Base-by-base conservation (phyloP, 768 basidiomycete genomes). In the Boletus sensibilis region DNA sequence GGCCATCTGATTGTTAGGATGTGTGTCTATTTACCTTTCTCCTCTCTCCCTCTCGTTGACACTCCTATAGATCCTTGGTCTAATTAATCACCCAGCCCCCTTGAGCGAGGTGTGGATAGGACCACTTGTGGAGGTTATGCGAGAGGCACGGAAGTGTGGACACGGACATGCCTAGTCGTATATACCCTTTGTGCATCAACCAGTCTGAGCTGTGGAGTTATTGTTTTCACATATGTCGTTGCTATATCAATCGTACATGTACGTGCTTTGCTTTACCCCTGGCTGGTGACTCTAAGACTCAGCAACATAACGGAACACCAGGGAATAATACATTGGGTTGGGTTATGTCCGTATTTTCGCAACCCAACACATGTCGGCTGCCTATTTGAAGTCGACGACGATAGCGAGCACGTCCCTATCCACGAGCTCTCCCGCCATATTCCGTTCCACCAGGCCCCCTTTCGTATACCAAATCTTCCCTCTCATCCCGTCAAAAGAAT, bases 381-480 rank as follows among this genome's bases (percentile, higher is more conserved):
- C 3, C 35, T 53, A 68, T 33, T 50, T 45, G 23, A 67, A 48
- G 49, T 66, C 61, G 21, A 33, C 4, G 14, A 66, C 52, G 33
- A 56, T 25, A 8, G 54, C 58, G 23, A 60, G 56, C 27, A 50
- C 41, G 10, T 57, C 54, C 38, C 33, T 33, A 18, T 57, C 57
- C 14, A 48, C 16, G 12, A 14, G 47, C 21, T 45, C 16, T 20
- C 60, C 57, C 11, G 27, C 23, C 33, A 1, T 2, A 12, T 56
- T 45, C 14, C 27, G 18, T 21, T 66, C 50, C 27, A 35, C 7
- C 42, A 46, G 39, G 10, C 52, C 56, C 39, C 49, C 38, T 35
- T 50, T 47, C 1, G 56, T 66, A 10, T 45, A 39, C 57, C 56
- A 68, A 2, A 65, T n/a, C 44, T 38, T 55, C 2, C 65, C 64